Evolutionary conservation across 768 basidiomycete species (phyloP), one percentile per base, ranked within the genome.

Genomic region (Hygrophoropsis aurantiaca): DNA sequence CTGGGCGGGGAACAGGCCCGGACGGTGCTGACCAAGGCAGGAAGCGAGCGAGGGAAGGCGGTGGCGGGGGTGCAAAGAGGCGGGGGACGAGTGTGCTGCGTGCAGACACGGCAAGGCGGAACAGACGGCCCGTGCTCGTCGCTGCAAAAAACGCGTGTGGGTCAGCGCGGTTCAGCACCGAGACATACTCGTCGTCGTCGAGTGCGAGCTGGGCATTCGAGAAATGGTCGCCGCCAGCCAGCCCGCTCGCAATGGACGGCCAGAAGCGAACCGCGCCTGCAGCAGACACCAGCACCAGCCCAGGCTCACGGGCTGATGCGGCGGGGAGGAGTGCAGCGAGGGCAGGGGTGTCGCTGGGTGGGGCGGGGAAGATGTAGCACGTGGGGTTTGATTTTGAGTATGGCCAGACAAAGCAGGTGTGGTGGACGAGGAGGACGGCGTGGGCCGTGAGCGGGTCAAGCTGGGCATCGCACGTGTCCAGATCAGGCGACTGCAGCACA

Each of bases 331-430:
- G 77, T 2, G 67, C 71, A 35, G n/a, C n/a, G n/a, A n/a, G n/a
- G 76, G 66, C 37, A 71, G 61, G 4, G 76, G 75, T 8, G 73
- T 60, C n/a, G 74, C 74, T 66, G 82, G 77, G 32, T 80, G 68
- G 49, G 67, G 66, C 4, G 89, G 89, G 58, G 55, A 91, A 88
- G 37, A 91, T 90, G 55, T 90, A 90, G 61, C 89, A 90, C 10
- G 87, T 90, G 8, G 87, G 86, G 27, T 79, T 81, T 21, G 85
- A 82, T 61, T 79, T 82, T 73, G 82, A 77, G 68, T 90, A 85
- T 51, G 87, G 85, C 88, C 88, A 91, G 39, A 90, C 84, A 65
- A 87, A 90, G 62, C 87, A 90, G 8, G 85, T 87, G 57, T 80
- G 78, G 6, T 72, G 67, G 20, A 88, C 89, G 15, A 81, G 79